Evolutionary conservation across 2,329 filamentous ascomycete species (phyloP).

Genomic region (Neofusicoccum umdonicola): DNA sequence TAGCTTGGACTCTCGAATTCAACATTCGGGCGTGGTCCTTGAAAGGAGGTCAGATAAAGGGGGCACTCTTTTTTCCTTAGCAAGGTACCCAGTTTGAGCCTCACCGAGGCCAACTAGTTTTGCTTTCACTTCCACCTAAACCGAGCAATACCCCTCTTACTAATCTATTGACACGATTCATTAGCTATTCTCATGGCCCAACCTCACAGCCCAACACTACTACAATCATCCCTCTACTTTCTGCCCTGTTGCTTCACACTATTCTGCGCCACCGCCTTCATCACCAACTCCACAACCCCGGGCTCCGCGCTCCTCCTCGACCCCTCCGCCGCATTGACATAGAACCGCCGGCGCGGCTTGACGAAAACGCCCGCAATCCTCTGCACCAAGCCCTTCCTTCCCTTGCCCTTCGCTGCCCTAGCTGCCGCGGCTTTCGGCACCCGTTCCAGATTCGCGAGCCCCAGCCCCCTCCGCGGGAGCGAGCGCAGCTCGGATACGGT

Average conservation of each 20-base stretch:
- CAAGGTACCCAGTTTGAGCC: too few relatives aligned
- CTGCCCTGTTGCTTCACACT: not conserved
- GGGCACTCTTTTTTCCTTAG: too few relatives aligned
- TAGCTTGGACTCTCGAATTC: too few relatives aligned
- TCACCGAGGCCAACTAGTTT: too few relatives aligned
- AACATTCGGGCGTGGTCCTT: too few relatives aligned
- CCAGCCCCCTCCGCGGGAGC: not conserved
- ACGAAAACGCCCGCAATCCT: not conserved
- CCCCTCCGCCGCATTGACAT: not conserved
- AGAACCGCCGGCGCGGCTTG: not conserved
- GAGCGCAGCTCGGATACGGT: slow-evolving; percentile 31
- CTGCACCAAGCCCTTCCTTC: not conserved
- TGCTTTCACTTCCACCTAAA: too few relatives aligned
- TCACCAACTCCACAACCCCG: not conserved
- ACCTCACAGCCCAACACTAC: too few relatives aligned
- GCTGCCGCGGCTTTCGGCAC: not conserved
- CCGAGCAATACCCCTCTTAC: too few relatives aligned
- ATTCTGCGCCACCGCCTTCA: slow-evolving; percentile 9
- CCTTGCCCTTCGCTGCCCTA: not conserved
- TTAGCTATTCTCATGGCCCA: too few relatives aligned
- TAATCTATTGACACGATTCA: too few relatives aligned
- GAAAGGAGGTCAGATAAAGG: too few relatives aligned
- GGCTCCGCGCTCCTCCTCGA: slow-evolving; percentile 1
- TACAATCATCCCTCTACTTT: not conserved
- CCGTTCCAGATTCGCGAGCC: not conserved